phyloP scores from a whole-genome alignment of 2,329 filamentous ascomycete species.

The Colletotrichum cereale region DNA sequence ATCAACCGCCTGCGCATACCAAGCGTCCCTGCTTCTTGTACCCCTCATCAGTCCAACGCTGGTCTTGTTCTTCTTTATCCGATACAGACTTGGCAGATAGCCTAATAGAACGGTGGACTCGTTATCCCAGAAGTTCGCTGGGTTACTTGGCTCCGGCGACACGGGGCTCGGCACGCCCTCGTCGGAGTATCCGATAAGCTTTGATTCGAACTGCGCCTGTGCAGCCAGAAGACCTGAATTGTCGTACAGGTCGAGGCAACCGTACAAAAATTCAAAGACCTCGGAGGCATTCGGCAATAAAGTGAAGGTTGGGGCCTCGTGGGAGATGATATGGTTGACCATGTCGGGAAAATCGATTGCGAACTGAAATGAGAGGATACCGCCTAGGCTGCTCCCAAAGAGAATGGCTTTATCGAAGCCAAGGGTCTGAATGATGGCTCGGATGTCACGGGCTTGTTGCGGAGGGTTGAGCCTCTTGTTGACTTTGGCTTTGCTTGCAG shows the following conservation, averaged over 20 bases:
- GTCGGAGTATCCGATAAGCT: conserved; percentile 46
- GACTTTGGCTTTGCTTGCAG: conserved; percentile 44
- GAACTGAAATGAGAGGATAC: conserved; percentile 48
- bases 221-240: conserved; percentile 42
- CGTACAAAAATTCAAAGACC: conserved; percentile 43
- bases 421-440: conserved; percentile 46
- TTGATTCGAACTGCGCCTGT: conserved; percentile 38
- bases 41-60: conserved; percentile 48
- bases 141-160: conserved; percentile 43
- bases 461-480: conserved; percentile 45
- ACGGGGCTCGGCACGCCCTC: conserved; percentile 43
- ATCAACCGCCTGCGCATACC: conserved; percentile 45
- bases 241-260: conserved; percentile 43
- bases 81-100: conserved; percentile 45
- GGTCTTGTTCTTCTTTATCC: conserved; percentile 44
- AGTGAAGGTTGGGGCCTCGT: conserved; percentile 46
- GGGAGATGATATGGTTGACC: conserved; percentile 47
- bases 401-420: conserved; percentile 45
- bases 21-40: conserved; percentile 45
- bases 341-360: conserved; percentile 48
- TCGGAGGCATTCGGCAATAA: conserved; percentile 46
- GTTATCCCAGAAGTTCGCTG: conserved; percentile 47
- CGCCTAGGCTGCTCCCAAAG: conserved; percentile 49
- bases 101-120: conserved; percentile 44
- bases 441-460: conserved; percentile 49